A percentile compares a stretch with the other conserved stretches of the same genome.
Evolutionary conservation across 495 filamentous ascomycete genomes (phyloP).

Genomic region (Thermothielavioides terrestris): DNA sequence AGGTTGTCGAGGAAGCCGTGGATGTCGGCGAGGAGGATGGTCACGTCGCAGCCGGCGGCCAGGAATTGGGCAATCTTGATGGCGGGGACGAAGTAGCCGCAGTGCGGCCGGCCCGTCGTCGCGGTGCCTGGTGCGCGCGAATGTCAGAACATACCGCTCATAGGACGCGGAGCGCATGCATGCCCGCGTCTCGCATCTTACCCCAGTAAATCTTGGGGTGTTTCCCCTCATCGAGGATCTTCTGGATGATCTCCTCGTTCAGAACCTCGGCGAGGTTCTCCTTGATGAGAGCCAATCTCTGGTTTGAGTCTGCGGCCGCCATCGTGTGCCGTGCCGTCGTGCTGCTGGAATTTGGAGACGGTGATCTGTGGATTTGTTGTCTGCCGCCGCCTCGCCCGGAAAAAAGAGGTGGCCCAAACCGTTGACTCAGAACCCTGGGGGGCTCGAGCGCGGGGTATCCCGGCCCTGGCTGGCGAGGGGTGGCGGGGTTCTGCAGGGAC

Average conservation of each 20-base stretch:
- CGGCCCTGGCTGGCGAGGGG: background rate
- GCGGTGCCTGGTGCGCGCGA: conserved; percentile 57
- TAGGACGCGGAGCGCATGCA: background rate
- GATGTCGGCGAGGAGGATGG: conserved; percentile 73
- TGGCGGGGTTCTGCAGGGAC: background rate
- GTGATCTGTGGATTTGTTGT: background rate
- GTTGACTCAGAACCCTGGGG: conserved; percentile 13
- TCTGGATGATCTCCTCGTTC: conserved; percentile 76
- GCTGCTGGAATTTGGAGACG: background rate
- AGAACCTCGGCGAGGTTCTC: conserved; percentile 78
- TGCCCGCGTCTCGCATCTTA: conserved; percentile 18
- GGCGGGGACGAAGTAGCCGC: conserved; percentile 70
- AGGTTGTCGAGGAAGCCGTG: conserved; percentile 75
- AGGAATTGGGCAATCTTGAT: conserved; percentile 89
- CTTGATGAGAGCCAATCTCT: conserved; percentile 53
- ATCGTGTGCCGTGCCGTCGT: conserved; percentile 4
- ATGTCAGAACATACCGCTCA: background rate
- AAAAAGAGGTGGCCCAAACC: conserved; percentile 1
- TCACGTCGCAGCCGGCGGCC: conserved; percentile 71
- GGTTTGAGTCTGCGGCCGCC: conserved; percentile 4
- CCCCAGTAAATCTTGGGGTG: conserved; percentile 81
- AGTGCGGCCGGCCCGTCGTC: conserved; percentile 46
- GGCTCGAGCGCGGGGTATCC: conserved; percentile 10
- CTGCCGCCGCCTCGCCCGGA: background rate
- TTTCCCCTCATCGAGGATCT: conserved; percentile 60